Percentiles rank a stretch among this genome's conserved stretches.
These are phyloP conservation scores for Trichoderma sp. DNA, from an alignment of 2,329 filamentous ascomycete species.

Conservation along the genomic window DNA sequence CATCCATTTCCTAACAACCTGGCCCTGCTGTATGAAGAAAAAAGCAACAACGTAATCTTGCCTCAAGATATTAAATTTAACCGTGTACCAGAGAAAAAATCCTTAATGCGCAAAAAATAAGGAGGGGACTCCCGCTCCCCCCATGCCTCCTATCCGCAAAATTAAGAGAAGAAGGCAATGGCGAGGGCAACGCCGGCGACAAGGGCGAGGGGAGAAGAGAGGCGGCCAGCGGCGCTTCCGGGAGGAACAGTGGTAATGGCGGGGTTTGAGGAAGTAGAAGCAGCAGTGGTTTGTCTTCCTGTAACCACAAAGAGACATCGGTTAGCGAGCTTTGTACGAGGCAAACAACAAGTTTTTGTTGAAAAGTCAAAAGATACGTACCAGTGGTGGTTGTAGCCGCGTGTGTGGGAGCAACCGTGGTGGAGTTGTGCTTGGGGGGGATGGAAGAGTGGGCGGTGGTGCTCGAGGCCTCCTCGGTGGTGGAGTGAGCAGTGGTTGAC, in stretches of 20 bases:
- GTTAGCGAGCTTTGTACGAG: slow-evolving; percentile 9
- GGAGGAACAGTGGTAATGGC: slow-evolving; percentile 29
- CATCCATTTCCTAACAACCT: slow-evolving; percentile 5
- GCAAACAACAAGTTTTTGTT: not conserved
- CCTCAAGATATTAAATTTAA: slow-evolving; percentile 19
- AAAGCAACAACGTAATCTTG: slow-evolving; percentile 2
- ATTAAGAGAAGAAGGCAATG: slow-evolving; percentile 36
- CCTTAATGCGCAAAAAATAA: not conserved
- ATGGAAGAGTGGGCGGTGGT: not conserved
- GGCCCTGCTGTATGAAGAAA: slow-evolving; percentile 14
- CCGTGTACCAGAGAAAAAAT: slow-evolving; percentile 8
- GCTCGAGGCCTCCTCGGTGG: slow-evolving; percentile 21
- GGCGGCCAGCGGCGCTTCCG: slow-evolving; percentile 31
- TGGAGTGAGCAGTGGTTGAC: slow-evolving; percentile 22
- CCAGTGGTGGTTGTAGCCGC: slow-evolving; percentile 3
- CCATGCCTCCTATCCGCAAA: not conserved
- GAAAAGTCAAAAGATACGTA: not conserved
- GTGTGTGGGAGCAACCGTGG: not conserved
- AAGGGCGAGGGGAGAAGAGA: slow-evolving; percentile 35
- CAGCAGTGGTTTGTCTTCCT: slow-evolving; percentile 10
- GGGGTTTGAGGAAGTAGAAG: slow-evolving; percentile 24
- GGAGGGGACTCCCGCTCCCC: not conserved
- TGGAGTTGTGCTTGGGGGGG: slow-evolving; percentile 11
- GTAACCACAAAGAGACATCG: not conserved
- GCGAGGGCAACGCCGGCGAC: slow-evolving; percentile 36